Evolutionary conservation across 192 early-diverging fungal species (phyloP), one percentile per base, ranked within the genome.

Genomic region (Helicostylum pulchrum): DNA sequence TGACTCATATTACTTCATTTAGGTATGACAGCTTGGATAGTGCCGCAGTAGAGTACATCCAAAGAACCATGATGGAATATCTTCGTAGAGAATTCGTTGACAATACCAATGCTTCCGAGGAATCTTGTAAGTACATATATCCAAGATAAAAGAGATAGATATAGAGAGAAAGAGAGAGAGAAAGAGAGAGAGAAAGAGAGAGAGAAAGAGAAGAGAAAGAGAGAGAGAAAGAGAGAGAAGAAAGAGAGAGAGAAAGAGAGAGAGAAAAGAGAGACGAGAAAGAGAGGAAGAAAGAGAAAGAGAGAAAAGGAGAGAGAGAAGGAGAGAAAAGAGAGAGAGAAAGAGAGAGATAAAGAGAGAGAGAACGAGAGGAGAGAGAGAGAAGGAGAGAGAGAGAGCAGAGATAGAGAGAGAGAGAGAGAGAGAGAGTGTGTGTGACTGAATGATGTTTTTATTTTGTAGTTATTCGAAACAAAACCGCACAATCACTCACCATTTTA

Each of bases 381-480:
- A 54, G 17, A 12, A 11, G 12, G 19, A 20, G 20, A 20, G 12
- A 26, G 15, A 15, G 21, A 39, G 23, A 53, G 21, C n/a, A 30
- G n/a, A 10, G 52, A 54, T 43, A 44, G 34, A 12, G 20, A 23
- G 19, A 20, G 20, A 20, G 12, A 26, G 15, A 15, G 21, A 39
- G 23, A 53, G 21, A 30, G n/a, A 10, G 52, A 54, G 17, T 4
- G n/a, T n/a, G n/a, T n/a, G n/a, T n/a, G 43, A 45, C 19, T 4
- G 11, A 23, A n/a, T 2, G 23, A 20, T 7, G 7, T 43, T 42
- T 6, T 7, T 36, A n/a, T 32, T 51, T 57, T 7, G 17, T 66
- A 85, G 84, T 74, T 65, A 72, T 85, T 48, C 79, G 85, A 61
- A 98, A 96, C 73, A 98, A 95, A 67, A 82, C 93, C 51, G 87